Base-by-base conservation (phyloP, 2,329 filamentous ascomycete species). In the Xylaria sp. region DNA sequence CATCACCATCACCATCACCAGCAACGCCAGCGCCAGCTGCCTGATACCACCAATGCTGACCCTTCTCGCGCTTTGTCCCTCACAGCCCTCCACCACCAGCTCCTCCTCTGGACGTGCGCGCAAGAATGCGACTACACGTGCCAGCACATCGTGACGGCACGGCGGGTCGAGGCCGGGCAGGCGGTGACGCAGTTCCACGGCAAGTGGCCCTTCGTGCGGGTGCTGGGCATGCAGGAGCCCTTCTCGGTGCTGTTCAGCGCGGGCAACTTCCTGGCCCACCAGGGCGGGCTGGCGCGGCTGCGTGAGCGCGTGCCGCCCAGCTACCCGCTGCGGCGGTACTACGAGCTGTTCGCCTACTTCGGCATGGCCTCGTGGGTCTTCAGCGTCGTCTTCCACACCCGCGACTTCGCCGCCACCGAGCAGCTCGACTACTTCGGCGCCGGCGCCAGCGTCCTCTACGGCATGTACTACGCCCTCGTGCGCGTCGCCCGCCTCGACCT, bases 91-190 rank as follows among this genome's bases (percentile, higher is more conserved):
- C 89, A 92, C 81, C 94, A 91, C 79, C 93, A 93, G 70, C 86
- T 98, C 74, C 90, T 98, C 77, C 83, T 97, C 80, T 99, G 96
- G 96, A 90, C 89, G 79, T 99, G 96, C 83, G 88, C 92, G 70
- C 86, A 92, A 78, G 95, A 99, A 87, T 99, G 96, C 89, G 94
- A 99, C 85, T 97, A 99, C 84, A 91, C 93, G 69, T 99, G 96
- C 85, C 96, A 99, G 80, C 95, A 97, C 85, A 91, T 97, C 79
- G 86, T 97, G 68, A 98, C 96, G 65, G 82, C 88, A 74, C 82
- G 83, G 67, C 93, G 95, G 71, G 82, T 94, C 72, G 83, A 87
- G 31, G 84, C 87, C 71, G 87, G 89, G 68, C 87, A 89, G 36
- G 87, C 90, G 11, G 81, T 97, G 59, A 90, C 95, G 65, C 96